These are phyloP conservation scores for Vanilla planifolia DNA, from an alignment of 106 monocot genomes.

Conservation along the genomic window DNA sequence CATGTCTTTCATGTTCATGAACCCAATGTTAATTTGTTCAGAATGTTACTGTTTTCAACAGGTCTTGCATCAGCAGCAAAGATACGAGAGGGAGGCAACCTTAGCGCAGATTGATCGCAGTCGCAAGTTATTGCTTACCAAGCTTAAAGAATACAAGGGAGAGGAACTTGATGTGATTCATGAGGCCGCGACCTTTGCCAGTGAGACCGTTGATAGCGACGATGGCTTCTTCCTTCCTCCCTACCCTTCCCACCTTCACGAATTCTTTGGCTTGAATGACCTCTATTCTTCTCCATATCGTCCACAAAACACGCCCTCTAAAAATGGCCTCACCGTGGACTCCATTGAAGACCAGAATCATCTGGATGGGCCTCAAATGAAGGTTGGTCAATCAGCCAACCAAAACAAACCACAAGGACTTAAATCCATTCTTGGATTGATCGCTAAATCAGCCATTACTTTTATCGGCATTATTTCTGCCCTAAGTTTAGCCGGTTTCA, in stretches of 20 bases:
- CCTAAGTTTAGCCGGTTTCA: conserved; percentile 45
- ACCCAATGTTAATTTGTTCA: too few species aligned
- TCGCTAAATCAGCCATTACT: conserved; percentile 51
- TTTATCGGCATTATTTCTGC: conserved; percentile 36
- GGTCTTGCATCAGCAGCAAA: conserved; percentile 78
- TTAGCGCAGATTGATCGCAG: conserved; percentile 67
- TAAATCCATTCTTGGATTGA: conserved; percentile 26
- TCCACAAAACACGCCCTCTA: conserved; percentile 15
- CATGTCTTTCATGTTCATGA: too few species aligned
- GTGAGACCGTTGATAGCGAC: conserved; percentile 39
- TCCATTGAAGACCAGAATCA: neutral
- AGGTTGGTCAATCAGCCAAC: neutral
- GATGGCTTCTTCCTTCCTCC: conserved; percentile 56
- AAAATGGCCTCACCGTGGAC: conserved; percentile 8
- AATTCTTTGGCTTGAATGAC: conserved; percentile 40
- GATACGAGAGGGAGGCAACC: conserved; percentile 62
- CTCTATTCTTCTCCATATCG: conserved; percentile 16
- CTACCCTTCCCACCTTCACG: conserved; percentile 43
- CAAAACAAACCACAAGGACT: conserved; percentile 1
- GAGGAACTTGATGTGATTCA: conserved; percentile 56
- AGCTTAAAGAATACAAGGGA: conserved; percentile 73
- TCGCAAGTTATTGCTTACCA: conserved; percentile 41
- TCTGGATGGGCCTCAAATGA: conserved; percentile 4
- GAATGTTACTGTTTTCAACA: conserved; percentile 11
- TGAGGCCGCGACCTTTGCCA: conserved; percentile 65